phyloP scores from a whole-genome alignment of 805 yeast species.

The Saturnispora ahearnii region DNA sequence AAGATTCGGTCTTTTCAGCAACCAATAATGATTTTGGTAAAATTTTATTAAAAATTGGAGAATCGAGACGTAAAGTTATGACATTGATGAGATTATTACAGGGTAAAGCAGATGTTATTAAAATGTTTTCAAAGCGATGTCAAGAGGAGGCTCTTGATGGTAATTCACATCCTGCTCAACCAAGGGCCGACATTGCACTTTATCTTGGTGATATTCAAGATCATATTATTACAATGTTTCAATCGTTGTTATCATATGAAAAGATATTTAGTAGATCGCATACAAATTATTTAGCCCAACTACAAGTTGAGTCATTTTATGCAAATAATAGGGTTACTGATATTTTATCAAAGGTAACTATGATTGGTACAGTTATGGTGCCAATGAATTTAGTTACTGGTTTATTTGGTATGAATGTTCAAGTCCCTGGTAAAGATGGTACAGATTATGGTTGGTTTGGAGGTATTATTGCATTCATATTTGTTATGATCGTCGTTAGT shows the following conservation, averaged over 20 bases:
- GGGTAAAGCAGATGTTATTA: conserved; percentile 93
- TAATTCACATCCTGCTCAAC: conserved; percentile 35
- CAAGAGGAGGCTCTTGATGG: conserved; percentile 51
- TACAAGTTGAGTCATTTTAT: conserved; percentile 86
- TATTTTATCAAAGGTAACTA: conserved; percentile 80
- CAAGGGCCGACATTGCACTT: conserved; percentile 85
- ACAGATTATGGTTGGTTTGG: conserved; percentile 46
- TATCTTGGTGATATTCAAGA: conserved; percentile 95
- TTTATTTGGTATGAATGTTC: conserved; percentile 91
- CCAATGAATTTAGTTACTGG: conserved; percentile 90
- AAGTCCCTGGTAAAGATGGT: conserved; percentile 58
- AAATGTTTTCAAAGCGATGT: conserved; percentile 92
- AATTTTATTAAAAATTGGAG: conserved; percentile 79
- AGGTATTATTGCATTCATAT: conserved; percentile 27
- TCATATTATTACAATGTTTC: conserved; percentile 94
- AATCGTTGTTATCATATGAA: conserved; percentile 80
- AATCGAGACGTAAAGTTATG: conserved; percentile 86
- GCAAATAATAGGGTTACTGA: conserved; percentile 79
- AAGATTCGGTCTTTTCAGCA: conserved; percentile 76
- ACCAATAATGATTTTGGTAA: conserved; percentile 63
- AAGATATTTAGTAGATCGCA: conserved; percentile 90
- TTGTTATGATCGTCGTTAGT: conserved; percentile 18
- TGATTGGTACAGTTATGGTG: conserved; percentile 81
- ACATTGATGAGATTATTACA: conserved; percentile 79
- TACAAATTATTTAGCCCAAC: conserved; percentile 84